These are phyloP conservation scores for Leccinum fallax DNA, from an alignment of 1,284 basidiomycete species.

Conservation along the genomic window DNA sequence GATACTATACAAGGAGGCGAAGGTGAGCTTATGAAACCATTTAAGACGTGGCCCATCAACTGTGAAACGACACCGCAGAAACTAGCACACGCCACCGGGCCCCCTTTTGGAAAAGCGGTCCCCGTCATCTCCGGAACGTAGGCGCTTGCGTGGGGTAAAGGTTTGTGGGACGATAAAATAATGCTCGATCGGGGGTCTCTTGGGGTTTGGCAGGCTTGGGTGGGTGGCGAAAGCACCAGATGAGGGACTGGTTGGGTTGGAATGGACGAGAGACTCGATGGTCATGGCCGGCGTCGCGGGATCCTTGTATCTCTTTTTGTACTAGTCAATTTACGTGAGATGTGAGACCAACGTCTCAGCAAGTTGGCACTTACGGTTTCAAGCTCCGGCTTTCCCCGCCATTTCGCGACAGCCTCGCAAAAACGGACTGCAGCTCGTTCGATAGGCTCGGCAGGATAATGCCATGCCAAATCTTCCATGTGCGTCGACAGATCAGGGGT, in stretches of 20 bases:
- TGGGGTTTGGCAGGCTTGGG: slow-evolving; percentile 19
- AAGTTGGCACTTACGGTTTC: slow-evolving; percentile 59
- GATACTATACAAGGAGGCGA: slow-evolving; percentile 31
- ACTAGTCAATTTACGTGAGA: slow-evolving; percentile 40
- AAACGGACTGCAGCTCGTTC: slow-evolving; percentile 76
- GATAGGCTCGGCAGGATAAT: slow-evolving; percentile 78
- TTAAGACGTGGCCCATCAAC: slow-evolving; percentile 6
- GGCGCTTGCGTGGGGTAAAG: slow-evolving; percentile 30
- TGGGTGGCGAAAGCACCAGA: slow-evolving; percentile 22
- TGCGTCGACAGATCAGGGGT: slow-evolving; percentile 76
- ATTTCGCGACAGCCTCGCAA: slow-evolving; percentile 75
- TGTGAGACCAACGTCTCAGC: background rate
- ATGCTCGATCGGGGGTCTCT: slow-evolving; percentile 41
- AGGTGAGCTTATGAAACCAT: slow-evolving; percentile 6
- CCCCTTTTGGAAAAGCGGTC: slow-evolving; percentile 31
- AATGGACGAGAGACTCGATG: slow-evolving; percentile 64
- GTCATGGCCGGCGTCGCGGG: slow-evolving; percentile 47
- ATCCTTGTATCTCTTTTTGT: slow-evolving; percentile 51
- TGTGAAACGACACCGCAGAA: slow-evolving; percentile 15
- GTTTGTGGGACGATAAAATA: slow-evolving; percentile 43
- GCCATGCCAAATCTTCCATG: slow-evolving; percentile 77
- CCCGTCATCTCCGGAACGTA: slow-evolving; percentile 31
- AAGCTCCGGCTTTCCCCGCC: slow-evolving; percentile 80
- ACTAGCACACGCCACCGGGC: slow-evolving; percentile 14
- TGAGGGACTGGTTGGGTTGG: slow-evolving; percentile 58